phyloP scores from a whole-genome alignment of 1,139 yeast genomes.

The Suzukiozyma palmioleophila region DNA sequence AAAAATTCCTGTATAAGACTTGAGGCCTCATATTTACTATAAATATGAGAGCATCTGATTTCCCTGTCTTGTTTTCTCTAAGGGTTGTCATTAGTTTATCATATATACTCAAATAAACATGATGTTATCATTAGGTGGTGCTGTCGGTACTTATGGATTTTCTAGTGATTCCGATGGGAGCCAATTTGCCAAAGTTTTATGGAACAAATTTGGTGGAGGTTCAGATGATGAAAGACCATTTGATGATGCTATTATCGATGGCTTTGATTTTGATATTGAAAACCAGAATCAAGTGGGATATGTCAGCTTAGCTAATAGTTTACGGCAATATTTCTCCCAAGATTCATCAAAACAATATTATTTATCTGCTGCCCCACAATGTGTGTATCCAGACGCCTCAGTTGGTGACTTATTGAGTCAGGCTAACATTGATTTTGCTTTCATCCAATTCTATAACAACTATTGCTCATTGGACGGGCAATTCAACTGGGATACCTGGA shows the following conservation, averaged over 20 bases:
- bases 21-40: no score
- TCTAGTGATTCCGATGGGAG: slow-evolving; percentile 54
- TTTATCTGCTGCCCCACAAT: slow-evolving; percentile 88
- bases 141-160: slow-evolving; percentile 71
- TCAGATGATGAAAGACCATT: slow-evolving; percentile 61
- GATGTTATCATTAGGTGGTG: slow-evolving; percentile 83
- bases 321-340: slow-evolving; percentile 49
- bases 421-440: slow-evolving; percentile 71
- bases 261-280: slow-evolving; percentile 39
- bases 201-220: slow-evolving; percentile 78
- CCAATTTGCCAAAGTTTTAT: slow-evolving; percentile 64
- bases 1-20: no score
- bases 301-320: slow-evolving; percentile 51
- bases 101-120: no score
- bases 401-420: slow-evolving; percentile 60
- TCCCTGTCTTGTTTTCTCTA: no score
- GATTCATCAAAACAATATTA: slow-evolving; percentile 60
- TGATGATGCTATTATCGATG: slow-evolving; percentile 40
- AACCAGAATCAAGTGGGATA: slow-evolving; percentile 46
- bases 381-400: slow-evolving; percentile 80
- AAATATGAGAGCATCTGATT: no score
- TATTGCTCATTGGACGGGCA: slow-evolving; percentile 49
- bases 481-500: slow-evolving; percentile 26
- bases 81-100: no score
- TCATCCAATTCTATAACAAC: slow-evolving; percentile 87